phyloP scores from a whole-genome alignment of 768 basidiomycete genomes.

The Xerocomus spinulosus region DNA sequence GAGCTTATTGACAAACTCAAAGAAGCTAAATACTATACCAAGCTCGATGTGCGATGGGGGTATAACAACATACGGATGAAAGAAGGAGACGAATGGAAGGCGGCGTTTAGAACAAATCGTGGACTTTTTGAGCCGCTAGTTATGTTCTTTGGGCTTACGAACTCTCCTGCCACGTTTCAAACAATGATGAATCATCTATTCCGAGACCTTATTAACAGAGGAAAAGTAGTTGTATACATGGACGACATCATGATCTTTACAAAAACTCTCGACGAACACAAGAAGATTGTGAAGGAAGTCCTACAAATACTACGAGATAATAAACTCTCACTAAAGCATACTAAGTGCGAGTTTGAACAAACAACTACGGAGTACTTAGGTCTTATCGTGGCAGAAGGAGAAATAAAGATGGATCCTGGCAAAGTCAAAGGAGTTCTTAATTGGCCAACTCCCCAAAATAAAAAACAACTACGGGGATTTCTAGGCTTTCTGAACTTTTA shows the following conservation, averaged over 20 bases:
- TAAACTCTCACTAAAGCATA: background rate
- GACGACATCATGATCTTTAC: background rate
- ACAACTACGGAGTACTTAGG: background rate
- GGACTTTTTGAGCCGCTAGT: background rate
- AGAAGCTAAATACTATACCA: too few species aligned
- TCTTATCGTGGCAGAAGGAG: too few species aligned
- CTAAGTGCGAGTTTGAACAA: background rate
- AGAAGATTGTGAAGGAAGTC: background rate
- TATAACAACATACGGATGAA: too few species aligned
- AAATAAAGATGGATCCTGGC: too few species aligned
- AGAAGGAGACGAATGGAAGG: background rate
- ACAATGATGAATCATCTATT: constrained; percentile 13
- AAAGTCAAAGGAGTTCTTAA: too few species aligned
- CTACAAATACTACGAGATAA: background rate
- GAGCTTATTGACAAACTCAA: too few species aligned
- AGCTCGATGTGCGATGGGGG: too few species aligned
- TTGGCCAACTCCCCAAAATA: too few species aligned
- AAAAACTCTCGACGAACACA: background rate
- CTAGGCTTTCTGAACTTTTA: too few species aligned
- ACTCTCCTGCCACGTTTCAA: background rate
- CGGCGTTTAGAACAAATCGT: background rate
- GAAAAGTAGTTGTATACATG: background rate
- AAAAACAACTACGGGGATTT: too few species aligned
- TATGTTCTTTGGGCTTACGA: constrained; percentile 4
- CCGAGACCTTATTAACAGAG: background rate